Conservation (phyloP, 345 rosid genomes). For the Populus alba region DNA sequence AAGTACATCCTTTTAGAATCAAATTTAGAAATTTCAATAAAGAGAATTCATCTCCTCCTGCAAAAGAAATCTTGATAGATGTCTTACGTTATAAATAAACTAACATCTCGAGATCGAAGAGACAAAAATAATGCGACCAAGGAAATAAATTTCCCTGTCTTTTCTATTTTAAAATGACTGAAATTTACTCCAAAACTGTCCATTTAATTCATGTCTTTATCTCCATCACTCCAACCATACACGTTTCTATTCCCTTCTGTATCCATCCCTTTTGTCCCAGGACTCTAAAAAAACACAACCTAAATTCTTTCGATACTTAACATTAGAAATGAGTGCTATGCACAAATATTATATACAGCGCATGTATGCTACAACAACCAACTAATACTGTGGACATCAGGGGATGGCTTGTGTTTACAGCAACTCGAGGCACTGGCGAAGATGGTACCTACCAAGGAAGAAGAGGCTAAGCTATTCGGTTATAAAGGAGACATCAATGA, state of each 20-base stretch:
- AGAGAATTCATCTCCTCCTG: neutral
- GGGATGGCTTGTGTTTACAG: conserved; percentile 68
- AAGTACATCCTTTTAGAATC: neutral
- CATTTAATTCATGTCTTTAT: no score
- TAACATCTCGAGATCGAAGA: no score
- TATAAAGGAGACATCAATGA: conserved; percentile 75
- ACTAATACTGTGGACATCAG: conserved; percentile 31
- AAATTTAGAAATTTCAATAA: neutral
- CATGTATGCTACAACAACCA: neutral
- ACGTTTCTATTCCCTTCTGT: no score
- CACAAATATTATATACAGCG: neutral
- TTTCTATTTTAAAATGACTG: no score
- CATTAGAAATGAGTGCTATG: neutral
- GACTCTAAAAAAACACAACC: neutral
- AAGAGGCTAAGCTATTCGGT: conserved; percentile 61
- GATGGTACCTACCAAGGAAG: conserved; percentile 94
- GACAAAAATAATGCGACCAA: no score
- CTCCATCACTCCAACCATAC: no score
- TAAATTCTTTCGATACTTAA: neutral
- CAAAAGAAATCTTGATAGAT: neutral
- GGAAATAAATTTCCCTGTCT: no score
- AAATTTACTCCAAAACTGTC: no score
- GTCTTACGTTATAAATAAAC: neutral
- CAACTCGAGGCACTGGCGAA: conserved; percentile 85
- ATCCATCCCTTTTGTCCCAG: neutral